These are phyloP conservation scores for Delonix regia DNA, from an alignment of 306 rosid genomes.

Conservation along the genomic window DNA sequence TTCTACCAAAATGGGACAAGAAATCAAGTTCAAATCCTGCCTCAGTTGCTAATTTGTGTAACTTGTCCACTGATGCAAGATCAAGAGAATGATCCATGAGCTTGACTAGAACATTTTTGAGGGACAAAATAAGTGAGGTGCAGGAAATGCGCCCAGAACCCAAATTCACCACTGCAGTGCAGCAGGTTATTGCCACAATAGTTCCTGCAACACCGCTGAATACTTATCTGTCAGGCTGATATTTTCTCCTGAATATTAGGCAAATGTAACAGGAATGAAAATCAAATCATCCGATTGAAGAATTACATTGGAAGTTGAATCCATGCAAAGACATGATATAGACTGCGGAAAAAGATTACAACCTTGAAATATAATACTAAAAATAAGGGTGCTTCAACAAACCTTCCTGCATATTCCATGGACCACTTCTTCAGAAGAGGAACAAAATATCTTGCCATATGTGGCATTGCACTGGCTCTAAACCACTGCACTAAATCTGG, in stretches of 20 bases:
- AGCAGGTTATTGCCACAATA: slow-evolving; percentile 69
- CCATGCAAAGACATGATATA: not conserved
- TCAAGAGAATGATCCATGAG: slow-evolving; percentile 64
- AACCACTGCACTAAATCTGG: slow-evolving; percentile 65
- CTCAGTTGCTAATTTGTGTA: slow-evolving; percentile 61
- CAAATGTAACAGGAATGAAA: slow-evolving; percentile 17
- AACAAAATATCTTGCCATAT: slow-evolving; percentile 53
- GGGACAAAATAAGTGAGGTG: slow-evolving; percentile 29
- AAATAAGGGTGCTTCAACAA: slow-evolving; percentile 43
- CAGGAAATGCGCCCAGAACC: slow-evolving; percentile 39
- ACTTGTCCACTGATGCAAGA: slow-evolving; percentile 62
- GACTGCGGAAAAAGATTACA: slow-evolving; percentile 9
- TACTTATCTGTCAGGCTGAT: slow-evolving; percentile 48
- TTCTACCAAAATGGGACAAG: slow-evolving; percentile 64
- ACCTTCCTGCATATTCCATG: slow-evolving; percentile 83
- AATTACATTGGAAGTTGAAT: slow-evolving; percentile 24
- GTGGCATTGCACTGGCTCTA: slow-evolving; percentile 52
- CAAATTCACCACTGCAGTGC: slow-evolving; percentile 69
- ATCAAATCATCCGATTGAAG: slow-evolving; percentile 23
- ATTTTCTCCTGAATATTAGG: slow-evolving; percentile 27
- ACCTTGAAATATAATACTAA: slow-evolving; percentile 23
- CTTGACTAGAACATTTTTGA: slow-evolving; percentile 53
- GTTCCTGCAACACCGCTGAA: slow-evolving; percentile 85
- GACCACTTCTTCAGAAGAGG: slow-evolving; percentile 74
- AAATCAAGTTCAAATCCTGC: slow-evolving; percentile 69